A percentile compares a stretch with the other conserved stretches of the same genome.
Conservation (phyloP, 139 green algal species). For the Chlorella sp. region DNA sequence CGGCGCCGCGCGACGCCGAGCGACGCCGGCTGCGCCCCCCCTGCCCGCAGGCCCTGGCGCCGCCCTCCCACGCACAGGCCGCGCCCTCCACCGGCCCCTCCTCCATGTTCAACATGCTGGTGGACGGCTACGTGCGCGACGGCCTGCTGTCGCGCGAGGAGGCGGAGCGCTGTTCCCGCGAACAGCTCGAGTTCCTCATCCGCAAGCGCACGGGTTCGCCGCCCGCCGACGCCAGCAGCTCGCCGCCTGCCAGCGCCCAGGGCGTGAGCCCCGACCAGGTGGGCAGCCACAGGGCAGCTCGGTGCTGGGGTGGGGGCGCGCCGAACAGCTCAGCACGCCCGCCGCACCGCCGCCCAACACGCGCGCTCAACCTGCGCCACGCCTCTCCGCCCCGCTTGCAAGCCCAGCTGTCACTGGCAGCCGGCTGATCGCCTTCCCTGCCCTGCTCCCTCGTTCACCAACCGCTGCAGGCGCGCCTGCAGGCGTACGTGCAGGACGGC, state of each 20-base stretch:
- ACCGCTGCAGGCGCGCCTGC: not conserved
- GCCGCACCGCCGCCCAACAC: not conserved
- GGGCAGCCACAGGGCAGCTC: not conserved
- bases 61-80: too few relatives aligned
- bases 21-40: too few relatives aligned
- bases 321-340: too few relatives aligned
- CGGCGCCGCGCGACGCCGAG: too few relatives aligned
- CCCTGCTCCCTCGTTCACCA: not conserved
- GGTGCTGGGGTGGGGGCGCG: not conserved
- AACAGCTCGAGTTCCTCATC: conserved; percentile 22
- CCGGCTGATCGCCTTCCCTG: not conserved
- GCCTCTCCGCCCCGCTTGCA: not conserved
- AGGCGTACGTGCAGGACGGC: not conserved
- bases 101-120: too few relatives aligned
- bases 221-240: not conserved
- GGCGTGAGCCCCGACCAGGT: too few relatives aligned
- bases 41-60: too few relatives aligned
- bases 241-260: not conserved
- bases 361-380: too few relatives aligned
- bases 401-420: not conserved
- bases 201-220: conserved; percentile 12
- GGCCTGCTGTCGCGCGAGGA: conserved; percentile 1
- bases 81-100: too few relatives aligned
- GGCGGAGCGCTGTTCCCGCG: not conserved
- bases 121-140: conserved; percentile 4